Evolutionary conservation across 2,329 filamentous ascomycete species (phyloP).

Genomic region (Monilinia laxa): DNA sequence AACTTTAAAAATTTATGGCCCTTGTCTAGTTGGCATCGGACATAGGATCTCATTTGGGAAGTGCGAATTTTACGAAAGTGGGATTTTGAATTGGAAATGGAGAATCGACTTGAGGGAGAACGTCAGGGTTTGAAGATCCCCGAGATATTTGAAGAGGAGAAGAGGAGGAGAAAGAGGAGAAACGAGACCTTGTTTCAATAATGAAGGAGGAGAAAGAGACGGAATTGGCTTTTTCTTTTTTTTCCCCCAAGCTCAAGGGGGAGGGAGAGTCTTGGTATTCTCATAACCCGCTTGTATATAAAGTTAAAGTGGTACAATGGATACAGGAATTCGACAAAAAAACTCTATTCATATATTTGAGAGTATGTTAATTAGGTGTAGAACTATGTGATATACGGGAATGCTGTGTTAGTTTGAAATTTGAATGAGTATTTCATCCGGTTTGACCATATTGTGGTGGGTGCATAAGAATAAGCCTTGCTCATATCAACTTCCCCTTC

Average conservation of each 20-base stretch:
- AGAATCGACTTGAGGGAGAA: not conserved
- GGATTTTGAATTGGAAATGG: slow-evolving; percentile 3
- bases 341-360: not conserved
- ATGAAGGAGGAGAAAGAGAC: not conserved
- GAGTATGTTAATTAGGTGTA: not conserved
- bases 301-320: not conserved
- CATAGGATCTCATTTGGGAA: slow-evolving; percentile 18
- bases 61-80: slow-evolving; percentile 10
- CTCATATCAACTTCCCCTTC: not conserved
- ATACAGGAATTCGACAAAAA: not conserved
- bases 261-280: not conserved
- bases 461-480: slow-evolving; percentile 5
- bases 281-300: not conserved
- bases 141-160: slow-evolving; percentile 1
- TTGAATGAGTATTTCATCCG: slow-evolving; percentile 7
- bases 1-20: slow-evolving; percentile 12
- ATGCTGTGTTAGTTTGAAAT: slow-evolving; percentile 15
- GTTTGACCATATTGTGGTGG: slow-evolving; percentile 15
- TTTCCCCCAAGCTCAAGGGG: not conserved
- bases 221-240: not conserved
- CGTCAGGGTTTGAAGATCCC: slow-evolving; percentile 11
- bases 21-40: slow-evolving; percentile 15
- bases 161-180: not conserved
- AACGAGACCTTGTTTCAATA: not conserved
- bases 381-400: slow-evolving; percentile 8